A percentile compares a stretch with the other conserved stretches of the same genome.
These are phyloP conservation scores for Grammothele lineata DNA, from an alignment of 768 basidiomycete genomes.

Conservation along the genomic window DNA sequence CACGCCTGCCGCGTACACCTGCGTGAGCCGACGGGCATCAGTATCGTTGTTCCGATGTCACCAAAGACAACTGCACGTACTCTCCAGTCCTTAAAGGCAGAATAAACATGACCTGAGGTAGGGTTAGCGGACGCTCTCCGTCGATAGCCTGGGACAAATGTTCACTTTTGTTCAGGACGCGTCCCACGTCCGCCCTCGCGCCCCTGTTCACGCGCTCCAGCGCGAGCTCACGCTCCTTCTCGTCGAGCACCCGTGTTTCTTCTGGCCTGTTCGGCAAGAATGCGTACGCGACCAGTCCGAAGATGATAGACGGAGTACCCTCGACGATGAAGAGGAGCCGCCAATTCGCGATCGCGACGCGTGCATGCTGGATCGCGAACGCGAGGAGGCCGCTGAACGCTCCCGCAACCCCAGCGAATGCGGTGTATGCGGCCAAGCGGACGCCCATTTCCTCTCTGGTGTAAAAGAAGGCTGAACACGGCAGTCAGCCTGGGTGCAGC, in stretches of 20 bases:
- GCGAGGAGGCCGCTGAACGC: conserved; percentile 85
- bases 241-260: conserved; percentile 53
- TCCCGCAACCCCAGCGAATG: conserved; percentile 79
- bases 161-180: conserved; percentile 58
- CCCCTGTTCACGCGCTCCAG: conserved; percentile 64
- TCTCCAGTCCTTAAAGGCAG: conserved; percentile 69
- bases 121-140: no score
- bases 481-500: conserved; percentile 34
- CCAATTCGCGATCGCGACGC: conserved; percentile 49
- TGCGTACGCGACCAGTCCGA: conserved; percentile 53
- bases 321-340: conserved; percentile 71
- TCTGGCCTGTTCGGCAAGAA: conserved; percentile 71
- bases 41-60: background rate
- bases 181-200: conserved; percentile 61
- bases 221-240: conserved; percentile 53
- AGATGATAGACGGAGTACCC: conserved; percentile 62
- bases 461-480: conserved; percentile 62
- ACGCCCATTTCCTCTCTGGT: conserved; percentile 71
- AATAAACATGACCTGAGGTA: conserved; percentile 63
- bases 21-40: no score
- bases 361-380: conserved; percentile 67
- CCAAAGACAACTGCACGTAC: no score
- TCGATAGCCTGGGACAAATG: no score
- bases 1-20: conserved; percentile 64
- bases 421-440: conserved; percentile 79